These are phyloP conservation scores for Viridothelium virens DNA, from an alignment of 495 filamentous ascomycete genomes.

Conservation along the genomic window DNA sequence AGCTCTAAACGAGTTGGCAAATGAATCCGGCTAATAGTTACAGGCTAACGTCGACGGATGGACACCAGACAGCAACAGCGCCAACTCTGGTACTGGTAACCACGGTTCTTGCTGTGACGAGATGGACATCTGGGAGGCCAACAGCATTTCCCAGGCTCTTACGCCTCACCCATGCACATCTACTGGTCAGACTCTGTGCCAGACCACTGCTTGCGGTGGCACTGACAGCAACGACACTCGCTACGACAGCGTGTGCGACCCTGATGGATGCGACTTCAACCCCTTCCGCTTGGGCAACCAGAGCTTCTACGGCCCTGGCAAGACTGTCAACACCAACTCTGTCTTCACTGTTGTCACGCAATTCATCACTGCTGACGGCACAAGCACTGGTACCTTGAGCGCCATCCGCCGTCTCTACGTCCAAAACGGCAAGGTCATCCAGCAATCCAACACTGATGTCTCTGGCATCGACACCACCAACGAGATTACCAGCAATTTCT, in stretches of 20 bases:
- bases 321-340: slow-evolving; percentile 50
- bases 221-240: slow-evolving; percentile 37
- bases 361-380: slow-evolving; percentile 49
- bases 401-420: slow-evolving; percentile 57
- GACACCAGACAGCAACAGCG: slow-evolving; percentile 17
- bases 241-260: slow-evolving; percentile 52
- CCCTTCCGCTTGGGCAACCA: slow-evolving; percentile 49
- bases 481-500: slow-evolving; percentile 55
- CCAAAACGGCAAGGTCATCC: slow-evolving; percentile 51
- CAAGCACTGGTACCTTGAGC: slow-evolving; percentile 39
- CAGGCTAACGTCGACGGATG: slow-evolving; percentile 28
- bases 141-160: slow-evolving; percentile 27
- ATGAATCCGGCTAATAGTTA: not conserved
- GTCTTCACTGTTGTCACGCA: slow-evolving; percentile 62
- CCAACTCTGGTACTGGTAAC: slow-evolving; percentile 20
- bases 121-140: slow-evolving; percentile 25
- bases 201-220: slow-evolving; percentile 43
- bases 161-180: slow-evolving; percentile 32
- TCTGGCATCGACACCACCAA: slow-evolving; percentile 45
- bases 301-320: slow-evolving; percentile 49
- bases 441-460: slow-evolving; percentile 50
- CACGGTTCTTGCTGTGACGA: slow-evolving; percentile 22
- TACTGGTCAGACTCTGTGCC: slow-evolving; percentile 39
- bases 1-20: not conserved
- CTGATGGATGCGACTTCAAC: slow-evolving; percentile 59